Percentiles rank a stretch among this genome's conserved stretches.
phyloP scores from a whole-genome alignment of 148 eudicot genomes.

The Mesembryanthemum crystallinum region DNA sequence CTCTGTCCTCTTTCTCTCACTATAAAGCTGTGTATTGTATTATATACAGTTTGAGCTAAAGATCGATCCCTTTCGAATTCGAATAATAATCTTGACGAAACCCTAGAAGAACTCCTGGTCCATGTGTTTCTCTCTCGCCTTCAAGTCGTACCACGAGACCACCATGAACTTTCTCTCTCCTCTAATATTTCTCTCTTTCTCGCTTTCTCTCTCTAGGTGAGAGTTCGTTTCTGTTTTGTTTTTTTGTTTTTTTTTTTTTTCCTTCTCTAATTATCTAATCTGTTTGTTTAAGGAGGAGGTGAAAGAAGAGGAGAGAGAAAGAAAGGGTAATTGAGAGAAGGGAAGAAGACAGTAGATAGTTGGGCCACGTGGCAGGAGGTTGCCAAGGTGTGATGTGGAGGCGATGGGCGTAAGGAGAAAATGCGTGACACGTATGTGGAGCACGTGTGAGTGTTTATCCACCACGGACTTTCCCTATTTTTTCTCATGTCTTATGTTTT shows the following conservation, averaged over 20 bases:
- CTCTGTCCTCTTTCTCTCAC: background rate
- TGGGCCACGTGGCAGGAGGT: constrained; percentile 43
- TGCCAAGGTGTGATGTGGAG: constrained; percentile 27
- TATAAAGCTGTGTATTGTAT: background rate
- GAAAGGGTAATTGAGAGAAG: background rate
- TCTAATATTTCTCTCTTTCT: too few relatives aligned
- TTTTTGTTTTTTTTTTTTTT: background rate
- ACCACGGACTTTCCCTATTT: constrained; percentile 28
- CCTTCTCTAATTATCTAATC: background rate
- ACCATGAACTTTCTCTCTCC: constrained; percentile 21
- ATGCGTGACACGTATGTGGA: constrained; percentile 30
- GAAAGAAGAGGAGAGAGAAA: background rate
- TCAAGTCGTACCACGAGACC: constrained; percentile 13
- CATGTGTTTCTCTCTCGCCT: background rate
- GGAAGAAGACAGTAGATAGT: background rate
- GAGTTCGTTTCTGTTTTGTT: too few relatives aligned
- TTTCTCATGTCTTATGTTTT: background rate
- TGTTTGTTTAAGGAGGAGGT: background rate
- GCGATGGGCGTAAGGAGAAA: constrained; percentile 23
- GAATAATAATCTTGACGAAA: background rate
- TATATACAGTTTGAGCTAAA: background rate
- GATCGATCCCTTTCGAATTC: background rate
- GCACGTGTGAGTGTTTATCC: constrained; percentile 39
- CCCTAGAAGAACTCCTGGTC: constrained; percentile 2
- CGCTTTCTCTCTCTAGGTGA: background rate